A percentile compares a stretch with the other conserved stretches of the same genome.
phyloP scores from a whole-genome alignment of 1,284 basidiomycete genomes.

The Ganoderma multipileum region DNA sequence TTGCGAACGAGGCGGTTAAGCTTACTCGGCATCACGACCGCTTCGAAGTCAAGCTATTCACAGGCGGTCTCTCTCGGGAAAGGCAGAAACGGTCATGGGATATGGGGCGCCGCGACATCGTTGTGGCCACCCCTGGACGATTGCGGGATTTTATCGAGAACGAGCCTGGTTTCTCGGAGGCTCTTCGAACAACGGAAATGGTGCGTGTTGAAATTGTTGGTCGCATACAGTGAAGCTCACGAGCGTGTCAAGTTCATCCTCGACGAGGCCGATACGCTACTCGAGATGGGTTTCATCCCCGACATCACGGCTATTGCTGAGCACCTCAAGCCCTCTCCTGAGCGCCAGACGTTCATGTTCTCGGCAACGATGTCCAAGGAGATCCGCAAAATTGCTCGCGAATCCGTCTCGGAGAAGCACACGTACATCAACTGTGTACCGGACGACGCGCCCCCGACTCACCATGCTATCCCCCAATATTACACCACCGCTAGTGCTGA shows the following conservation, averaged over 20 bases:
- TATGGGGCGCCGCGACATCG: conserved; percentile 77
- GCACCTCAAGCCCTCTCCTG: conserved; percentile 68
- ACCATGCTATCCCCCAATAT: conserved; percentile 86
- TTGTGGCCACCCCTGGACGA: conserved; percentile 94
- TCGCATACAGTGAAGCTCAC: conserved; percentile 6
- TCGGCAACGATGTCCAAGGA: conserved; percentile 83
- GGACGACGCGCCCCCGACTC: conserved; percentile 64
- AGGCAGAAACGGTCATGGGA: conserved; percentile 75
- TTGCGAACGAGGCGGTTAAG: conserved; percentile 85
- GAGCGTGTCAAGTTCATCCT: conserved; percentile 72
- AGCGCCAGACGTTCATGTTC: conserved; percentile 93
- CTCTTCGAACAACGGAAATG: conserved; percentile 63
- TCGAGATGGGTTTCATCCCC: conserved; percentile 96
- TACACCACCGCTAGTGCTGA: conserved; percentile 72
- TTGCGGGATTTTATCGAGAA: conserved; percentile 80
- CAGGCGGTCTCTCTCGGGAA: conserved; percentile 80
- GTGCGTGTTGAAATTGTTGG: conserved; percentile 48
- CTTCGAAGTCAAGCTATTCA: conserved; percentile 79
- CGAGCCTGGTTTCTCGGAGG: conserved; percentile 62
- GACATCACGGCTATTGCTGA: conserved; percentile 83
- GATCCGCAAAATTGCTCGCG: conserved; percentile 68
- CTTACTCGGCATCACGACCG: conserved; percentile 70
- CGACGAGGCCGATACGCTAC: conserved; percentile 95
- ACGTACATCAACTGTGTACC: conserved; percentile 69
- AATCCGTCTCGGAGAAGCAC: conserved; percentile 61